These are phyloP conservation scores for Penicillium paradoxum DNA, from an alignment of 495 filamentous ascomycete genomes.

Conservation along the genomic window DNA sequence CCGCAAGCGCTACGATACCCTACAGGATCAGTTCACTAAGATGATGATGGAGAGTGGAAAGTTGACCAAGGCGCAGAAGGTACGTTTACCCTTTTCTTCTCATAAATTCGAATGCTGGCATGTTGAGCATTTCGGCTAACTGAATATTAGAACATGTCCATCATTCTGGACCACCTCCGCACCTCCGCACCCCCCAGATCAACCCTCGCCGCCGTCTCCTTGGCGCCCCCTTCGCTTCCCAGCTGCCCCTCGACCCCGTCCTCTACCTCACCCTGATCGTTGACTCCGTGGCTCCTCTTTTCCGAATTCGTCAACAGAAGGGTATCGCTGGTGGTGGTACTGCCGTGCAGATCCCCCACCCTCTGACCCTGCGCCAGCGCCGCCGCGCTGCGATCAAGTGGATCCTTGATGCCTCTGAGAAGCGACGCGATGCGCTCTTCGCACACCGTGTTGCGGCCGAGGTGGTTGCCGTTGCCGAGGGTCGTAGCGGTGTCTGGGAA, in stretches of 20 bases:
- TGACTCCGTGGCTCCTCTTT: constrained; percentile 88
- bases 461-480: constrained; percentile 82
- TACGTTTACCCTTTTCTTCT: constrained; percentile 32
- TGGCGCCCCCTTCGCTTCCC: constrained; percentile 62
- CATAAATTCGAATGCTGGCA: not conserved
- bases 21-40: constrained; percentile 82
- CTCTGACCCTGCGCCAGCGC: constrained; percentile 67
- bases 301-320: constrained; percentile 68
- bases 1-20: constrained; percentile 72
- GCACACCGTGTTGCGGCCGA: constrained; percentile 81
- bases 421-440: constrained; percentile 62
- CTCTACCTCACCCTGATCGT: constrained; percentile 81
- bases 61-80: constrained; percentile 73
- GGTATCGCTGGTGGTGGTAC: constrained; percentile 82
- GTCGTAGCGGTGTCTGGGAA: constrained; percentile 78
- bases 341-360: constrained; percentile 75
- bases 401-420: constrained; percentile 78
- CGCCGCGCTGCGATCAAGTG: constrained; percentile 73
- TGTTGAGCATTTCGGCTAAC: not conserved
- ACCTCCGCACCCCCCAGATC: constrained; percentile 71
- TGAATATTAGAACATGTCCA: constrained; percentile 65
- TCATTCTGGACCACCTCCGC: constrained; percentile 82
- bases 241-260: constrained; percentile 73
- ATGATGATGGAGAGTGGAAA: constrained; percentile 89
- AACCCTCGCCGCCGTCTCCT: constrained; percentile 66